phyloP scores from a whole-genome alignment of 2,329 filamentous ascomycete species.

The Diaporthe destruens region DNA sequence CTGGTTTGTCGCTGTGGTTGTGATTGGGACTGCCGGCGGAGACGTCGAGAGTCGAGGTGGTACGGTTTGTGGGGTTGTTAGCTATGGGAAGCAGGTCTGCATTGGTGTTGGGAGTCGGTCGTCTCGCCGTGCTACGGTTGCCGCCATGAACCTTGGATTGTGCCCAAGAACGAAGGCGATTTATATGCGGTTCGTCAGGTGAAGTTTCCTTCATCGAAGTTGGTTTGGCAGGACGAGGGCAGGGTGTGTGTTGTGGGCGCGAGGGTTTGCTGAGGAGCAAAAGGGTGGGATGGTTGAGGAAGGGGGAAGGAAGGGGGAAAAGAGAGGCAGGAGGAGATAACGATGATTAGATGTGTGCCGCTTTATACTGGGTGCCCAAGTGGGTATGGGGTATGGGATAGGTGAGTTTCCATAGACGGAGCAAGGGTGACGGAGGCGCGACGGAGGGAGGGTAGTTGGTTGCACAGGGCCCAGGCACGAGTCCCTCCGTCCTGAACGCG shows the following conservation, averaged over 20 bases:
- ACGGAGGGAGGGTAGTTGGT: not conserved
- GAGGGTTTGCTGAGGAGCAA: conserved; percentile 4
- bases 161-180: conserved; percentile 69
- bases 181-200: conserved; percentile 65
- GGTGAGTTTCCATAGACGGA: conserved; percentile 22
- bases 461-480: conserved; percentile 8
- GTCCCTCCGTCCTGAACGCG: conserved; percentile 13
- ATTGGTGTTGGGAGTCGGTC: conserved; percentile 54
- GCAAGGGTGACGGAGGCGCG: no score
- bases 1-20: not conserved
- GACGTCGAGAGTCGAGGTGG: conserved; percentile 40
- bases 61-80: conserved; percentile 46
- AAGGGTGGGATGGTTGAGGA: conserved; percentile 10
- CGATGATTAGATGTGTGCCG: not conserved
- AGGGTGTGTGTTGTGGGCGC: conserved; percentile 17
- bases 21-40: conserved; percentile 43
- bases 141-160: conserved; percentile 67
- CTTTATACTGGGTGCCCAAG: conserved; percentile 28
- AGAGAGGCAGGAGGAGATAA: not conserved
- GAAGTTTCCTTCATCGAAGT: conserved; percentile 74
- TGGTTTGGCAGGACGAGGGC: conserved; percentile 46
- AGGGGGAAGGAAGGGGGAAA: not conserved
- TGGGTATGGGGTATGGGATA: conserved; percentile 12
- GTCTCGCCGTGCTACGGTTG: conserved; percentile 53
- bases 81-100: conserved; percentile 56